phyloP scores from a whole-genome alignment of 169 alveolate genomes.

The Babesia divergens region DNA sequence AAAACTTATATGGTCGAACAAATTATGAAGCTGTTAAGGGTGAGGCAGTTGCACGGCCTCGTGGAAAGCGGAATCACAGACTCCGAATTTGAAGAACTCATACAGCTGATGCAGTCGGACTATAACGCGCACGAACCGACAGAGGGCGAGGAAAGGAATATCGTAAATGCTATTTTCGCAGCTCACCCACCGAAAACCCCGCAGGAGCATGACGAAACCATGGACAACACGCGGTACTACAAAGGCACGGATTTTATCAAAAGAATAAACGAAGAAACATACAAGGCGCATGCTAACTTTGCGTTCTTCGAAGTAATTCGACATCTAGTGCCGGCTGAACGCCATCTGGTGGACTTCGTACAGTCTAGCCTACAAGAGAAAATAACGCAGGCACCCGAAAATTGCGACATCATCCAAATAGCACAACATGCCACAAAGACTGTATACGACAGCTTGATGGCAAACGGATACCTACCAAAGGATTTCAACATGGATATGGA shows the following conservation, averaged over 20 bases:
- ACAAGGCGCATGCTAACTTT: slow-evolving; percentile 41
- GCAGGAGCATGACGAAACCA: not conserved
- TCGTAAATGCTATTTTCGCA: not conserved
- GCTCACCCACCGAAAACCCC: not conserved
- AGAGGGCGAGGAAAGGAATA: not conserved
- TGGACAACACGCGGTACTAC: not conserved
- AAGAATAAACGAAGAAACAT: slow-evolving; percentile 28
- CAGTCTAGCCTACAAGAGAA: not conserved
- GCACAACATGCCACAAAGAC: not conserved
- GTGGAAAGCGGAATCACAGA: not conserved
- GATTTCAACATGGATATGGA: slow-evolving; percentile 17
- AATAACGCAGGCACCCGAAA: not conserved
- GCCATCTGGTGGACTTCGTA: slow-evolving; percentile 47
- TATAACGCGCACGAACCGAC: not conserved
- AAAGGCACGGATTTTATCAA: slow-evolving; percentile 24
- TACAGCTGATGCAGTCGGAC: not conserved
- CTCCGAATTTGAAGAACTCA: not conserved
- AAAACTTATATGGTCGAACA: not conserved
- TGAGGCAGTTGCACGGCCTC: slow-evolving; percentile 10
- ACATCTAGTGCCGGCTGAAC: slow-evolving; percentile 43
- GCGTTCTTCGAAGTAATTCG: slow-evolving; percentile 58
- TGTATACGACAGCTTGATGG: not conserved
- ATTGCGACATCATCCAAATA: not conserved
- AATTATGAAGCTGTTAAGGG: slow-evolving; percentile 8
- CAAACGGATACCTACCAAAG: slow-evolving; percentile 7